These are phyloP conservation scores for Lathyrus tuberosus DNA, from an alignment of 306 rosid species.

Conservation along the genomic window DNA sequence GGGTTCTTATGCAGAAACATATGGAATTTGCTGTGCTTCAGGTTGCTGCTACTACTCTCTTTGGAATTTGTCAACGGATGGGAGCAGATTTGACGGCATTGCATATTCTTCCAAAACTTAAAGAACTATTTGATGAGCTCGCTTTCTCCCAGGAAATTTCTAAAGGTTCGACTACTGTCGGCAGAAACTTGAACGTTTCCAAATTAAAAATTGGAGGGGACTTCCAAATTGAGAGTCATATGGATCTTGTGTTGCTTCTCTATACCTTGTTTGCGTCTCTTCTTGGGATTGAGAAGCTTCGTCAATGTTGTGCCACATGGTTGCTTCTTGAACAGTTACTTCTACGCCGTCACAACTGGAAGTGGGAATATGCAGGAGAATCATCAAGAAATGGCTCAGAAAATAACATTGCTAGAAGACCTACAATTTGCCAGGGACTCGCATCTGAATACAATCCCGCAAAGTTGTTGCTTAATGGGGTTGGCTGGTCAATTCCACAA, in stretches of 20 bases:
- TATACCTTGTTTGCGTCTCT: slow-evolving; percentile 92
- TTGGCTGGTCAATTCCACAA: slow-evolving; percentile 99
- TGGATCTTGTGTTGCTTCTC: slow-evolving; percentile 84
- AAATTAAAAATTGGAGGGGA: slow-evolving; percentile 62
- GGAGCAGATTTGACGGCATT: slow-evolving; percentile 86
- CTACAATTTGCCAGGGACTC: slow-evolving; percentile 53
- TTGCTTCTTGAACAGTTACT: slow-evolving; percentile 93
- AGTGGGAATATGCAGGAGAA: slow-evolving; percentile 94
- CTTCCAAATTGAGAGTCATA: slow-evolving; percentile 67
- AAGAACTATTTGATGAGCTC: slow-evolving; percentile 87
- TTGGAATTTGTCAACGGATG: slow-evolving; percentile 77
- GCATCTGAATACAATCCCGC: slow-evolving; percentile 85
- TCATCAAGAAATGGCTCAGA: slow-evolving; percentile 70
- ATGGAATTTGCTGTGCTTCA: slow-evolving; percentile 83
- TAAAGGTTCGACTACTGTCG: slow-evolving; percentile 61
- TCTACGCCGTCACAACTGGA: slow-evolving; percentile 86
- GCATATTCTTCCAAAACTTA: slow-evolving; percentile 90
- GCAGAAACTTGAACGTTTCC: slow-evolving; percentile 60
- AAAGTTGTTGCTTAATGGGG: slow-evolving; percentile 89
- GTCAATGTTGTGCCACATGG: slow-evolving; percentile 94
- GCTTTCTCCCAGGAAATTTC: slow-evolving; percentile 85
- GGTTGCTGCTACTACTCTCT: slow-evolving; percentile 86
- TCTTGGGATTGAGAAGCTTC: slow-evolving; percentile 96
- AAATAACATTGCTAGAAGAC: slow-evolving; percentile 53
- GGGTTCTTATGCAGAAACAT: slow-evolving; percentile 77